Conservation (phyloP, 2,329 filamentous ascomycete species). For the Sporothrix brunneoviolacea region DNA sequence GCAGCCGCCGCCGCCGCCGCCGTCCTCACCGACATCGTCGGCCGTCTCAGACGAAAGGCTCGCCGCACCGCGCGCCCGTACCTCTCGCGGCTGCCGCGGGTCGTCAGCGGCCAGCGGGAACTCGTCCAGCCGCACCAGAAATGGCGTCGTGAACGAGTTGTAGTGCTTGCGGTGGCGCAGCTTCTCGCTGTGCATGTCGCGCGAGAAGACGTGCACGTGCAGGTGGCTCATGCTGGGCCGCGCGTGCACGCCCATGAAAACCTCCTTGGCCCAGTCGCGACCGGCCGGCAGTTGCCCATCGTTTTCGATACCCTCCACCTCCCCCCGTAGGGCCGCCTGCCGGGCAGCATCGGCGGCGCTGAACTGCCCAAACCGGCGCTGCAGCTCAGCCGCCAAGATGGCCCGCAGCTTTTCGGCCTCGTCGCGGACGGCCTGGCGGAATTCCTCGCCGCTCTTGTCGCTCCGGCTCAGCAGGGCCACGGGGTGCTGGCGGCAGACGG, state of each 20-base stretch:
- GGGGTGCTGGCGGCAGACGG: conserved; percentile 60
- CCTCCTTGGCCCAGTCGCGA: conserved; percentile 69
- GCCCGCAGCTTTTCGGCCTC: conserved; percentile 56
- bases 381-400: conserved; percentile 69
- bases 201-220: conserved; percentile 80
- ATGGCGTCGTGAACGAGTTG: conserved; percentile 81
- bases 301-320: conserved; percentile 56
- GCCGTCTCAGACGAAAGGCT: background rate
- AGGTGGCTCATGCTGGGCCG: conserved; percentile 87
- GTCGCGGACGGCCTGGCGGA: conserved; percentile 56
- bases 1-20: background rate
- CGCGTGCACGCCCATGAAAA: conserved; percentile 76
- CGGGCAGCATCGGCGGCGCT: conserved; percentile 59
- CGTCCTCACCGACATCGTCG: background rate
- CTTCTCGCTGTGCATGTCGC: conserved; percentile 66
- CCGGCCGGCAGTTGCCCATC: conserved; percentile 56
- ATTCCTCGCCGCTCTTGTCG: conserved; percentile 49
- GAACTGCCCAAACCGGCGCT: conserved; percentile 56
- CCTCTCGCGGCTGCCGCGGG: conserved; percentile 49
- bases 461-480: conserved; percentile 51
- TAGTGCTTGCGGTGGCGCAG: conserved; percentile 84
- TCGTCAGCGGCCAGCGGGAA: conserved; percentile 70
- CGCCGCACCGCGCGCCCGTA: conserved; percentile 23
- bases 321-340: conserved; percentile 59
- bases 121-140: conserved; percentile 71